Evolutionary conservation across 1,139 yeast species (phyloP), one percentile per base, ranked within the genome.

Genomic region (Schwanniomyces etchellsii): DNA sequence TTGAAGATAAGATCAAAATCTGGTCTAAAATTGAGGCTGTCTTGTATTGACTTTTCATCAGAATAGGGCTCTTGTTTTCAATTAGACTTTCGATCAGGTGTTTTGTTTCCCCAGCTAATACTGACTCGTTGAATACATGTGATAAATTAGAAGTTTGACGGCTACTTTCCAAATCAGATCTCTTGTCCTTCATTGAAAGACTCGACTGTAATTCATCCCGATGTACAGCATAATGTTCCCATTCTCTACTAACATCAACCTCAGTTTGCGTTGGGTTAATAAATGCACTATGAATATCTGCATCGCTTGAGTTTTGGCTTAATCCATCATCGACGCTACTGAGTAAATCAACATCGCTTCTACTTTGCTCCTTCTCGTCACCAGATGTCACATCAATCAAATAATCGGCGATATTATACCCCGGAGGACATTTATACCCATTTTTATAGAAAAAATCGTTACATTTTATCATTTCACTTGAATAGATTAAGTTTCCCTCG

Each of bases 361-460:
- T 21, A 5, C 28, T 7, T 10, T 43, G 36, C 12, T 44, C 35
- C 35, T 56, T 64, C 32, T 60, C 60, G 36, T 67, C 77, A 39
- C 74, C 79, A 53, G 88, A 85, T 0, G 96, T 88, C 23, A 91
- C 73, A 52, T 91, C 98, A 40, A 91, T 83, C 52, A 91, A 65
- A 47, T 80, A 91, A 51, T 91, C 98, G 2, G 97, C 98, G 45
- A 91, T 76, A 48, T 91, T 91, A 54, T 85, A 89, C 22, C 96
- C 96, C 23, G 70, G 55, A 1, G 98, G 98, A 54, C 96, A 86
- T 29, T 66, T 62, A 55, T 77, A 84, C 0, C 97, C 97, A 45
- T 79, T 71, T 28, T 68, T 74, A 5, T 75, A 67, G 51, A 91
- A 84, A 52, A 82, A 88, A 35, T 81, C 84, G 42, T 77, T 73